Evolutionary conservation across 1,284 basidiomycete genomes (phyloP), one percentile per base, ranked within the genome.

Genomic region (Stereum hirsutum): DNA sequence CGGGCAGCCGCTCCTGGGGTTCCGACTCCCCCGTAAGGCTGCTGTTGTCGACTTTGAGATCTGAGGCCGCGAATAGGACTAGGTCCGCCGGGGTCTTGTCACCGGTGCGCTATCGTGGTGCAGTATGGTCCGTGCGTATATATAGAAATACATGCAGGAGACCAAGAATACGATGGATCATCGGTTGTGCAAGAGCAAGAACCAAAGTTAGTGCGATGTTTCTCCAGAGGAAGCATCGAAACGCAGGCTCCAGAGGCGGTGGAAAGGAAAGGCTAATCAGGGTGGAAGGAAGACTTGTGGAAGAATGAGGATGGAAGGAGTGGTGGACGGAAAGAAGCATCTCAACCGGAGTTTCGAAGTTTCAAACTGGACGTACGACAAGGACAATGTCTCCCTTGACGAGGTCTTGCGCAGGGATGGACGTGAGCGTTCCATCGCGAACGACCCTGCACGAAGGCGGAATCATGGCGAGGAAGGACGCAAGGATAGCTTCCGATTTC

Each of bases 1-100:
- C 49, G 6, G 74, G 59, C 27, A 58, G 54, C 3, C 79, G 70
- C 52, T 81, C 78, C 54, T 81, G 78, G 2, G 80, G 76, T 54
- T 83, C 79, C 1, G 78, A 80, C 56, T 83, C 79, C 45, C 80
- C 80, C 0, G 79, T 82, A 28, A 83, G 62, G 57, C 74, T 81
- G 46, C 77, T 80, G 52, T 82, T 82, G 57, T 83, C 80, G 28
- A 82, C 72, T 54, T 81, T 82, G 39, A 82, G 60, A 49, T 81
- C 79, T 2, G 70, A 71, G 0, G 76, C 57, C 5, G 73, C 66
- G 51, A 81, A 79, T 5, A 81, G 46, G 25, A 81, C 54, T 35
- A 81, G 57, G 55, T 83, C 80, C 14, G 80, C 80, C 0, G 80
- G 80, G 3, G 77, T 81, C 63, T 83, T 83, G 60, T 82, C 78